Evolutionary conservation across 192 early-diverging fungal species (phyloP), one percentile per base, ranked within the genome.

Genomic region (Glomus cerebriforme): DNA sequence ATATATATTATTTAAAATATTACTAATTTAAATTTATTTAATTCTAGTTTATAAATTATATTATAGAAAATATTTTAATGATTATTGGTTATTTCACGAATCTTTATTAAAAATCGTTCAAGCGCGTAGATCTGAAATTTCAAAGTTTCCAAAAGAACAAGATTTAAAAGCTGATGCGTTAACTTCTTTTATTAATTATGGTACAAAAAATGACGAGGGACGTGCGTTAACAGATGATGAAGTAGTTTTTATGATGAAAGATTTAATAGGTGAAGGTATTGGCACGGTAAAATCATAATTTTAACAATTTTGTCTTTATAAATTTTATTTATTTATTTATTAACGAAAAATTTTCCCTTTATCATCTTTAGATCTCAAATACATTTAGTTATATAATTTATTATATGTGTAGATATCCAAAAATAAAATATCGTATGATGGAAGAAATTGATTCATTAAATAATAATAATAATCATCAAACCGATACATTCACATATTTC

Each of bases 351-450:
- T 54, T 22, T 6, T 22, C 19, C 49, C 4, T 43, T 43, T 10
- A 43, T 43, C 39, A 22, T 2, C 3, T 54, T 22, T 76, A 76
- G 75, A 45, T 34, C 7, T 26, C 60, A 45, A 60, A 63, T 76
- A 19, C 26, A 26, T 26, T 76, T 37, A 43, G 8, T 43, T 63
- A 43, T 39, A 63, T 76, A n/a, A 29, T 63, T 45, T 63, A 64
- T 24, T 9, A 63, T 31, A 26, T 76, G 31, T 35, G 29, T 13
- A 60, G 65, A 60, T 37, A 76, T 76, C 75, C 75, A 27, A 37
- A 35, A 34, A 29, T 54, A 32, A 9, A 35, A n/a, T 19, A 76
- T 31, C 58, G 54, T 39, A 22, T 60, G 22, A 31, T 31, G 2
- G 31, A 37, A 26, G 75, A 76, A 63, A n/a, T 63, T 6, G 54